Evolutionary conservation across 2,329 filamentous ascomycete genomes (phyloP), one percentile per base, ranked within the genome.

Genomic region (Claviceps monticola): DNA sequence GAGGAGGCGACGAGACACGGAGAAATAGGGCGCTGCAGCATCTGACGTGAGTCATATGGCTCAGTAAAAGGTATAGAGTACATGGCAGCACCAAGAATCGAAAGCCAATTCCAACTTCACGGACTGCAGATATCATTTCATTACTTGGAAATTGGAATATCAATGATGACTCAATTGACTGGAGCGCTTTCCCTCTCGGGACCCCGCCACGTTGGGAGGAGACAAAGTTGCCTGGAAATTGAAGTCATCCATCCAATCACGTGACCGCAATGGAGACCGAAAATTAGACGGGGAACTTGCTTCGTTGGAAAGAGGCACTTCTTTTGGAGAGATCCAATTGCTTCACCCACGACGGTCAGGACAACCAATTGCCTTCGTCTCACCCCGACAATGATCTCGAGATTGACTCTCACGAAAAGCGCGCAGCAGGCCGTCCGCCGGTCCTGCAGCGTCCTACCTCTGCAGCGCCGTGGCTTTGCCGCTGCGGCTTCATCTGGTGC

Each of bases 401-500:
- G 76, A 76, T 75, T 76, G 66, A 72, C 75, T 69, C 71, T 80
- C 66, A 71, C 75, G 65, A 72, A 74, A 71, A 73, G 71, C 68
- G 72, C 74, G 68, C 75, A 78, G 71, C 73, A 79, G 68, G 75
- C 75, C 63, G 69, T 73, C 62, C 74, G 77, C 60, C 71, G 73
- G 67, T 74, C 73, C 63, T 67, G 77, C 74, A 76, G 77, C 69
- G 78, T 78, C 64, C 70, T 71, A 66, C 66, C 71, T 58, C 66
- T 69, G 55, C 73, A 72, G 64, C 70, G 65, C 61, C 74, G 78
- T 61, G 70, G 70, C 59, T 79, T 74, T 62, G 77, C 86, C 61
- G 73, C 86, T 75, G 71, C 73, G 58, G 67, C 74, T 55, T 69
- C 70, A 55, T 83, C 86, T 61, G 87, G 90, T 73, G 82, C 86